phyloP scores from a whole-genome alignment of 345 rosid species.

The Gossypium ekmanianum region DNA sequence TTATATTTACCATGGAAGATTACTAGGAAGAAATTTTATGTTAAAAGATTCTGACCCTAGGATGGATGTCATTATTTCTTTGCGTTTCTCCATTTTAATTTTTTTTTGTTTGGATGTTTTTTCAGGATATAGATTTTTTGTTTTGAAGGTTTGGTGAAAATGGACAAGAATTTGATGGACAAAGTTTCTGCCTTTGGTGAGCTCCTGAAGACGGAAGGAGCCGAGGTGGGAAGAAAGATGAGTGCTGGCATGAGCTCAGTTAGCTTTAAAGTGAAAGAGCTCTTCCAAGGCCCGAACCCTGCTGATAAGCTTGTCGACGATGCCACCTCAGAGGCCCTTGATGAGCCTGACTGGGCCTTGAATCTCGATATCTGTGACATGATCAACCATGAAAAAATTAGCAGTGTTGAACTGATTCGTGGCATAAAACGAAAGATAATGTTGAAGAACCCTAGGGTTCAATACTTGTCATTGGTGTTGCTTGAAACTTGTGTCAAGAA shows the following conservation, averaged over 20 bases:
- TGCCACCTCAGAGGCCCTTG: constrained; percentile 88
- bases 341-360: constrained; percentile 97
- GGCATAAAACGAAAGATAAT: constrained; percentile 82
- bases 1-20: not conserved
- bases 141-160: constrained; percentile 37
- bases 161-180: constrained; percentile 92
- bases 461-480: constrained; percentile 79
- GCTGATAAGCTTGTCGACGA: constrained; percentile 93
- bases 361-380: constrained; percentile 93
- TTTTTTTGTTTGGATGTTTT: not conserved
- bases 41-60: not conserved
- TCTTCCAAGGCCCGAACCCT: constrained; percentile 87
- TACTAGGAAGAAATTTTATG: not conserved
- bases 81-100: not conserved
- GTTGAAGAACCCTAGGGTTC: constrained; percentile 80
- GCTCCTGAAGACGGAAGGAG: constrained; percentile 89
- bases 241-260: constrained; percentile 90
- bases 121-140: constrained; percentile 10
- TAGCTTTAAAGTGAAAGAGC: constrained; percentile 96
- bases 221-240: constrained; percentile 80
- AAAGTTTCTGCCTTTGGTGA: constrained; percentile 91
- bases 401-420: constrained; percentile 84
- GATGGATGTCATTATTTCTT: constrained; percentile 5
- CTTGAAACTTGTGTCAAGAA: constrained; percentile 93
- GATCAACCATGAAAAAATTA: constrained; percentile 80